These are phyloP conservation scores for Vanilla planifolia DNA, from an alignment of 106 monocot genomes.

Conservation along the genomic window DNA sequence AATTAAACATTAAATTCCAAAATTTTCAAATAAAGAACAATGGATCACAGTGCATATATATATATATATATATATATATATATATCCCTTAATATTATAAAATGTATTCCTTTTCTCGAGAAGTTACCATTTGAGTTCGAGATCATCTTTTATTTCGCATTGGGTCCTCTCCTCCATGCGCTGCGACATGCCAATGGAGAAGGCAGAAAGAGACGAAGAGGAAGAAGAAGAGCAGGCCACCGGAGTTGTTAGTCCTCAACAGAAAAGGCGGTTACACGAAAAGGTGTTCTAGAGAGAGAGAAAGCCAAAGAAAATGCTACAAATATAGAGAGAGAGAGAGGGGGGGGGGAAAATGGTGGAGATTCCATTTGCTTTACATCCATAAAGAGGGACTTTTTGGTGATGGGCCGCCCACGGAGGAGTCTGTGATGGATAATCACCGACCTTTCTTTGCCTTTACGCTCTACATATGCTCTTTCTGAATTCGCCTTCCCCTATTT, in stretches of 20 bases:
- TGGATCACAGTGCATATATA: too few species aligned
- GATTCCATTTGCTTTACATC: not conserved
- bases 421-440: not conserved
- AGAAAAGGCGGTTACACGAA: not conserved
- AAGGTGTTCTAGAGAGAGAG: not conserved
- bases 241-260: conserved; percentile 3
- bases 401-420: not conserved
- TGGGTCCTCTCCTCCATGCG: too few species aligned
- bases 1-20: too few species aligned
- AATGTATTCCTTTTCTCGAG: too few species aligned
- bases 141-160: too few species aligned
- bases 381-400: not conserved
- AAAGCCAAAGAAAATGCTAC: not conserved
- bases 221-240: not conserved
- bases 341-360: conserved; percentile 3
- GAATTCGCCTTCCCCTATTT: not conserved
- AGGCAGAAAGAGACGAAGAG: not conserved
- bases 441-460: not conserved
- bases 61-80: too few species aligned
- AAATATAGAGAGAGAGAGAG: not conserved
- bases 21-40: too few species aligned
- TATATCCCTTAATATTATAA: too few species aligned
- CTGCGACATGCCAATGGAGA: too few species aligned
- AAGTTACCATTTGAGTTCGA: too few species aligned
- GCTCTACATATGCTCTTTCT: not conserved